Base-by-base conservation (phyloP, 2,329 filamentous ascomycete species). In the Periconia macrospinosa region DNA sequence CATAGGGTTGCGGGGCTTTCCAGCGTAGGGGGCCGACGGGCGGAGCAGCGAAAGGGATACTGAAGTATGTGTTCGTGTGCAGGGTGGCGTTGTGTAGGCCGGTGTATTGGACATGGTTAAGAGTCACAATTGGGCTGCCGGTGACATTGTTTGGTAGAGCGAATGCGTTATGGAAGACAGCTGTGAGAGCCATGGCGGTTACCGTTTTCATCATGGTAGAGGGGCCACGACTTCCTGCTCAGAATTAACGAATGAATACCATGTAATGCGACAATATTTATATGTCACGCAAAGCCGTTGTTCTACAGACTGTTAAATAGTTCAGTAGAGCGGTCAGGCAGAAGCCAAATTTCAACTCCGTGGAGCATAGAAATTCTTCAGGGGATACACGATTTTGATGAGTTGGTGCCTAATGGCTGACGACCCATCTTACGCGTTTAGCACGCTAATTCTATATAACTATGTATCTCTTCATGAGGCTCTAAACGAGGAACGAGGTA, bases 21-120 rank as follows among this genome's bases (percentile, higher is more conserved):
- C 70, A 74, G 9, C 71, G 62, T 10, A 70, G 60, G 3, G 62
- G 27, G 3, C 65, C 69, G 2, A 61, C 52, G 6, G 71, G 71
- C 7, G 63, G 52, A 23, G 61, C 55, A 3, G 71, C 70, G 49
- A 67, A 73, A 2, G 55, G 65, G 20, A 69, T 53, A 41, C 63
- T 61, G 46, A 53, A 66, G 58, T 52, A 63, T n/a, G 49, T 46
- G 15, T 58, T 57, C 30, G 57, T 52, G 19, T 40, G 14, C 7
- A 56, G 44, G 6, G 56, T 57, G 3, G 50, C 35, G 30, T 63
- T 60, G 19, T 57, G 45, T 13, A 49, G 45, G 23, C 58, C 60
- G 5, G 35, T 50, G 42, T 63, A 63, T 44, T 44, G 51, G 15
- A 43, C 54, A 35, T 56, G 50, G 14, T 54, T 54, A 9, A 63